A percentile compares a stretch with the other conserved stretches of the same genome.
These are phyloP conservation scores for Ascochyta viciae-villosae DNA, from an alignment of 2,329 filamentous ascomycete species.

Conservation along the genomic window DNA sequence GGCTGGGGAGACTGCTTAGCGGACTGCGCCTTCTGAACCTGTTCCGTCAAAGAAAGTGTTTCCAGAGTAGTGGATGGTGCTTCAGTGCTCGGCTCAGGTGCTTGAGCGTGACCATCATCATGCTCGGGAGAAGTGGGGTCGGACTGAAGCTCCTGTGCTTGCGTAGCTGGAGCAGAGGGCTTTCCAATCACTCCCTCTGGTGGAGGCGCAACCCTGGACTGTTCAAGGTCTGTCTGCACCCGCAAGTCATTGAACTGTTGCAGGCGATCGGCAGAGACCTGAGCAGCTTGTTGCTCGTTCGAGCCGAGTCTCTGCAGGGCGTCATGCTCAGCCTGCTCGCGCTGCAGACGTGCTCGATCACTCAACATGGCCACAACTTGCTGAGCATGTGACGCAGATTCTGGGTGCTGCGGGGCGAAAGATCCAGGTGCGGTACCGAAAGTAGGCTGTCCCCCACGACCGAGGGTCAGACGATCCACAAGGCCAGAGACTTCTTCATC, in stretches of 20 bases:
- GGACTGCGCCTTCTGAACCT: conserved; percentile 77
- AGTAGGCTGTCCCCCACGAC: conserved; percentile 56
- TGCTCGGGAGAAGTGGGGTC: conserved; percentile 32
- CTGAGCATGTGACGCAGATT: conserved; percentile 58
- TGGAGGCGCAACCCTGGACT: conserved; percentile 36
- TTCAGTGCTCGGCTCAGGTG: conserved; percentile 13
- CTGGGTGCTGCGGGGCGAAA: conserved; percentile 58
- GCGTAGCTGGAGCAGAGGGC: conserved; percentile 27
- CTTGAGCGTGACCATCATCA: conserved; percentile 24
- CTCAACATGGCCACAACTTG: conserved; percentile 67
- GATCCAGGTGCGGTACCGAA: conserved; percentile 56
- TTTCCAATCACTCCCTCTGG: conserved; percentile 49
- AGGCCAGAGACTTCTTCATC: conserved; percentile 74
- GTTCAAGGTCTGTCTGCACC: conserved; percentile 70
- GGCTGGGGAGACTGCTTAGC: conserved; percentile 64
- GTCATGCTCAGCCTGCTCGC: conserved; percentile 67
- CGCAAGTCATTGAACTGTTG: conserved; percentile 83
- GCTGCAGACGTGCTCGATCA: conserved; percentile 65
- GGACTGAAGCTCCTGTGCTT: conserved; percentile 30
- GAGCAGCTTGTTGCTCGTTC: conserved; percentile 41
- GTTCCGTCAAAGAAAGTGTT: conserved; percentile 77
- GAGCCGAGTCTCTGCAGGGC: conserved; percentile 42
- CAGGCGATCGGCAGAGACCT: conserved; percentile 70
- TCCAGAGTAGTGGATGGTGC: conserved; percentile 51
- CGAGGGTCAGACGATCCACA: conserved; percentile 70